These are phyloP conservation scores for Aspergillus piperis DNA, from an alignment of 2,329 filamentous ascomycete species.

Conservation along the genomic window DNA sequence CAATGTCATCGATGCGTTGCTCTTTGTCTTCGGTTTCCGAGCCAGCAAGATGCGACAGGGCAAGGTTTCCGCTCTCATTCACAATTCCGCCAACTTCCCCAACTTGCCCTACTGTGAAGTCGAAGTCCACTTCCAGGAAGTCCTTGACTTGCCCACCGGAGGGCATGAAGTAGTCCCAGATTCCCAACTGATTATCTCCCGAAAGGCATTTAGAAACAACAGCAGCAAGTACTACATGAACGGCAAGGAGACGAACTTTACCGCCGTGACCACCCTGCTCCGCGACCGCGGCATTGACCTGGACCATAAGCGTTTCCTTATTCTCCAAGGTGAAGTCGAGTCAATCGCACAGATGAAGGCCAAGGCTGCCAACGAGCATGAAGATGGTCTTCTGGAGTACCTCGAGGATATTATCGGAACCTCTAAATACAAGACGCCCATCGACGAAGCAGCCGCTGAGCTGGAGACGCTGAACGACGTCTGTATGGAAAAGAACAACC, in stretches of 20 bases:
- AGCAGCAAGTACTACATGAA: constrained; percentile 98
- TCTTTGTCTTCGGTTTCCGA: constrained; percentile 99
- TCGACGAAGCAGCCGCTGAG: constrained; percentile 88
- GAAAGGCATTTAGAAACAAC: constrained; percentile 96
- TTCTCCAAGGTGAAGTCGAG: constrained; percentile 95
- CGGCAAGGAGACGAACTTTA: constrained; percentile 85
- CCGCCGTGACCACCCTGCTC: constrained; percentile 81
- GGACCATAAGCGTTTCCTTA: constrained; percentile 97
- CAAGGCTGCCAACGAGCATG: constrained; percentile 91
- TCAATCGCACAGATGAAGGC: constrained; percentile 99
- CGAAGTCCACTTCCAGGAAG: constrained; percentile 93
- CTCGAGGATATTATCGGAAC: constrained; percentile 98
- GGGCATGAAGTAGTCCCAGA: constrained; percentile 76
- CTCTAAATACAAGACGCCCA: constrained; percentile 95
- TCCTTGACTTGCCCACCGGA: constrained; percentile 81
- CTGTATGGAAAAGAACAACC: constrained; percentile 89
- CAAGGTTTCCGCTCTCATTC: constrained; percentile 95
- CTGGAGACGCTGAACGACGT: constrained; percentile 92
- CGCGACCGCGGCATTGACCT: constrained; percentile 88
- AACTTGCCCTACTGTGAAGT: constrained; percentile 91
- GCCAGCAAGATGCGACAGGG: constrained; percentile 99
- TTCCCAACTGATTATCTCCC: constrained; percentile 83
- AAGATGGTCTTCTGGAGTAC: constrained; percentile 94
- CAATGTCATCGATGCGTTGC: constrained; percentile 95
- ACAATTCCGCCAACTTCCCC: constrained; percentile 87